These are phyloP conservation scores for Oryza nivara DNA, from an alignment of 176 grass and related monocot species.

Conservation along the genomic window DNA sequence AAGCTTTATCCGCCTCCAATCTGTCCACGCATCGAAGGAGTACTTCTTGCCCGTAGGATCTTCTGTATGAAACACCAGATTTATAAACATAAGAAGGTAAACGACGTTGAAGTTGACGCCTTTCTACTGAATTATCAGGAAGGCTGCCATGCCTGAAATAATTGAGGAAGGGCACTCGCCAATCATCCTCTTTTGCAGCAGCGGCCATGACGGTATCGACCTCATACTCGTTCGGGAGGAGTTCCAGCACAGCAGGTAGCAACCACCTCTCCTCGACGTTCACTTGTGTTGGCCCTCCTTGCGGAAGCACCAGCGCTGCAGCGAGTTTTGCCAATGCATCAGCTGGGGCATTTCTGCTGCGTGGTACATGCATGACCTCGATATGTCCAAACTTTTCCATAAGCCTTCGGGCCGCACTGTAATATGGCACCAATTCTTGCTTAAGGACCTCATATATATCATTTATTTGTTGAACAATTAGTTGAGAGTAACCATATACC, in stretches of 20 bases:
- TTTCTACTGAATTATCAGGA: not conserved
- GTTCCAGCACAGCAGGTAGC: not conserved
- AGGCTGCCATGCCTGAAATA: not conserved
- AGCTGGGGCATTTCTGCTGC: not conserved
- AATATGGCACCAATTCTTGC: not conserved
- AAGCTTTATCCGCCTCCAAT: too few species aligned
- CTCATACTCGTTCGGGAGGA: not conserved
- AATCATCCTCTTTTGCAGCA: not conserved
- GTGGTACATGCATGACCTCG: not conserved
- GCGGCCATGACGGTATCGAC: not conserved
- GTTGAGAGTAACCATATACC: not conserved
- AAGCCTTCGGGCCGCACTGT: not conserved
- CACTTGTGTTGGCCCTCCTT: fast-evolving
- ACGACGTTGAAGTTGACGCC: not conserved
- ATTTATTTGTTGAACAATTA: not conserved
- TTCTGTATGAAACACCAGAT: too few species aligned
- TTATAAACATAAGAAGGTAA: not conserved
- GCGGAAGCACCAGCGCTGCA: not conserved
- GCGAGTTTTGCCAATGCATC: not conserved
- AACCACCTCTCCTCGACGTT: not conserved
- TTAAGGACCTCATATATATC: not conserved
- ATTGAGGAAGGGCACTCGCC: not conserved
- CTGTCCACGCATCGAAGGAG: not conserved
- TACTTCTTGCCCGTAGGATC: not conserved
- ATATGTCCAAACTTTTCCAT: not conserved